Base-by-base conservation (phyloP, 2,329 filamentous ascomycete genomes). In the Metarhizium humberi region DNA sequence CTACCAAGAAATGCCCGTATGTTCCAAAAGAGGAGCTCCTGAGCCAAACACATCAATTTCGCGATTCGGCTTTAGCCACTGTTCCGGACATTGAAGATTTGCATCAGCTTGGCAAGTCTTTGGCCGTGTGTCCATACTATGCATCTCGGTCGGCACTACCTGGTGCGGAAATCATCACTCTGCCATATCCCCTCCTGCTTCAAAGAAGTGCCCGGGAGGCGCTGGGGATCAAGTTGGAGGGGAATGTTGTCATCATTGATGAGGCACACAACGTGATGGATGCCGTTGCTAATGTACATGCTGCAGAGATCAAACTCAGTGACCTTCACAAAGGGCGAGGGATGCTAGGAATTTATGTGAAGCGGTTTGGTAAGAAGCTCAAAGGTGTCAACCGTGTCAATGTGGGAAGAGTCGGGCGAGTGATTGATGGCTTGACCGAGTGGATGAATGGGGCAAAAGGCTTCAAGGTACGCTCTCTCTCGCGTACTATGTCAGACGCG, bases 251-350 rank as follows among this genome's bases (percentile, higher is more conserved):
- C n/a, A 88, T 99, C 30, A 89, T 99, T 50, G 94, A 99, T 62
- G 94, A 99, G 74, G 94, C 94, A 0, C 94, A 99, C 68, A 99
- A 99, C 66, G 81, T 99, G 53, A 96, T 96, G 87, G 92, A 96
- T 68, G 91, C 92, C 0, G 90, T 99, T 49, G 82, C 90, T 16
- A 87, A 85, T 49, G 94, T 96, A 38, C 85, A 96, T 67, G 92
- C 92, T 0, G 83, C 90, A 0, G 83, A 88, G 40, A 79, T 97
- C 20, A 82, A 82, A 2, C 74, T 95, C 4, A 74, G 75, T 30
- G 91, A 96, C 59, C 74, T 97, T 18, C 82, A 82, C 51, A 79
- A 80, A 56, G 89, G 87, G 3, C 81, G 89, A 53, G 78, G 79
- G 51, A 91, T 95, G 71, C 76, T 99, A 1, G 86, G 85, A 0